Base-by-base conservation (phyloP, 148 eudicot genomes). In the Rhododendron kiyosumense region DNA sequence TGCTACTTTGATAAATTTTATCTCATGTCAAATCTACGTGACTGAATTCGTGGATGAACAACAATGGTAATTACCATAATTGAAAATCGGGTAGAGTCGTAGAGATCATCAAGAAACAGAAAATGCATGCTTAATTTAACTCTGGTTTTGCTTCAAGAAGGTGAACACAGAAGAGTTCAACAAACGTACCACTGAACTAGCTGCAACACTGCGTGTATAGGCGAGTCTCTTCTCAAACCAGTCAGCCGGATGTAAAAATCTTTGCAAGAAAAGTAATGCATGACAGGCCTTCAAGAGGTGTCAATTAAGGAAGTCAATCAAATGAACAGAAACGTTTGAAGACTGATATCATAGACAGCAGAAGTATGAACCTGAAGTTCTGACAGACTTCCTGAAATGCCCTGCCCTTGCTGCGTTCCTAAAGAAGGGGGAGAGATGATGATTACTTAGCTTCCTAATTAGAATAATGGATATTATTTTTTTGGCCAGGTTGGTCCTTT, bases 151-250 rank as follows among this genome's bases (percentile, higher is more conserved):
- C 59, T 46, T 84, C 48, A 73, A 51, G 85, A 49, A 3, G 20
- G 36, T 18, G 24, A 22, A 46, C 49, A 69, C 24, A 49, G 14
- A 49, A 81, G 74, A 88, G 76, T 41, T 76, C 26, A 86, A 82
- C 41, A 85, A 54, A 87, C 94, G 22, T 46, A 96, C 99, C 99
- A 96, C 94, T 86, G 99, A 96, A 91, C 97, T 96, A 73, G 97
- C 93, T 63, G 99, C 98, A 65, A 96, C 98, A 89, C 99, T 96
- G 82, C 99, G 92, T 61, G 98, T 92, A 89, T 95, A 96, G 84
- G 99, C 99, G 79, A 96, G 92, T 83, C 99, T 91, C 89, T 93
- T 96, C 83, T 96, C 96, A 90, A 96, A 96, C 98, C 99, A 96
- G 87, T 96, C 98, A 88, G 97, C 95, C 49, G 98, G 98, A 83